Percentiles rank a stretch among this genome's conserved stretches.
Evolutionary conservation across 495 filamentous ascomycete genomes (phyloP).

Genomic region (Xylaria castorea): DNA sequence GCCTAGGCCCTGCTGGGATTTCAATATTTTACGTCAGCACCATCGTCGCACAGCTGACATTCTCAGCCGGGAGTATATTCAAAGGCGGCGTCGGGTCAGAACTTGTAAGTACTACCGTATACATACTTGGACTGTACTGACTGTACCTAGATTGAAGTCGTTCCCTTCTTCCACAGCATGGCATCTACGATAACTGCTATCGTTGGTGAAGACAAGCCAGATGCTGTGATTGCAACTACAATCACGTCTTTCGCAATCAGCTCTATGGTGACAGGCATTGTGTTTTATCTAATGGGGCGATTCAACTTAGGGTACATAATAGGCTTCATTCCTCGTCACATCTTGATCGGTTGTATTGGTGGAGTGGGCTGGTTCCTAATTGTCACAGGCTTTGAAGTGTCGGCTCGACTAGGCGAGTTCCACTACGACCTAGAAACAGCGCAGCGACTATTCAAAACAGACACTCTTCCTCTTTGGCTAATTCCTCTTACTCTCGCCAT

Average conservation of each 20-base stretch:
- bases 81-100: conserved; percentile 94
- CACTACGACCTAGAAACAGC: conserved; percentile 80
- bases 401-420: conserved; percentile 85
- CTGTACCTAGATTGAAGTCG: conserved; percentile 78
- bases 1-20: conserved; percentile 88
- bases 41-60: conserved; percentile 92
- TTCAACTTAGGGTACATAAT: conserved; percentile 88
- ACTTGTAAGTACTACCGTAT: conserved; percentile 63
- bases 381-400: conserved; percentile 90
- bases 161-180: conserved; percentile 98
- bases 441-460: conserved; percentile 68
- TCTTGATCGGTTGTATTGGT: conserved; percentile 95
- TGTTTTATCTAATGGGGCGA: conserved; percentile 88
- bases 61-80: conserved; percentile 88
- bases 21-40: conserved; percentile 99
- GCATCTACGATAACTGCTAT: conserved; percentile 81
- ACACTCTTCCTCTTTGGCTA: conserved; percentile 83
- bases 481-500: conserved; percentile 79
- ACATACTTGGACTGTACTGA: conserved; percentile 18
- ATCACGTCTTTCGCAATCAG: conserved; percentile 90
- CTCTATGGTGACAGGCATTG: conserved; percentile 85
- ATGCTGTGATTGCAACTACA: conserved; percentile 88
- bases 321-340: conserved; percentile 94
- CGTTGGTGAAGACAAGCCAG: conserved; percentile 80
- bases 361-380: conserved; percentile 97